Conservation (phyloP, 257 asterid species). For the Penstemon newberryi region DNA sequence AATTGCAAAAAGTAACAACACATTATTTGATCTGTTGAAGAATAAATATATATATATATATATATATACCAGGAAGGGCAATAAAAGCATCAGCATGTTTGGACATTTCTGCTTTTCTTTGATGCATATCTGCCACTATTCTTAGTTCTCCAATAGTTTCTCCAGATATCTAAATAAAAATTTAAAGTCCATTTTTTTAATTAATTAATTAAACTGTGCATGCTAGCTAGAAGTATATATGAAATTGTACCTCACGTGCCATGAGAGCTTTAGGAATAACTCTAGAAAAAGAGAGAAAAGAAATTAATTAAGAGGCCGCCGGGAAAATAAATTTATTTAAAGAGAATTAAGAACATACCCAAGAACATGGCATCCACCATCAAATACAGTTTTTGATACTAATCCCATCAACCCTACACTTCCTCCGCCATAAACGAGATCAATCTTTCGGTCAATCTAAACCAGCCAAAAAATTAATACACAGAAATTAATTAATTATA, state of each 20-base stretch:
- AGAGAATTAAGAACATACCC: slow-evolving; percentile 43
- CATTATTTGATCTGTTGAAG: background rate
- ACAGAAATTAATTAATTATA: no score
- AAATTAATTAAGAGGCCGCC: background rate
- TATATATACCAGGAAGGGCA: slow-evolving; percentile 67
- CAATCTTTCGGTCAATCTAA: slow-evolving; percentile 61
- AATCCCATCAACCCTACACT: slow-evolving; percentile 68
- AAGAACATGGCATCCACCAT: slow-evolving; percentile 75
- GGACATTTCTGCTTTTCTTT: slow-evolving; percentile 73
- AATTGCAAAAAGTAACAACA: background rate
- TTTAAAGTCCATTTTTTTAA: no score
- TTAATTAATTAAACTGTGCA: background rate
- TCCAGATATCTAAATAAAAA: slow-evolving; percentile 44
- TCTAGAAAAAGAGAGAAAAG: slow-evolving; percentile 29
- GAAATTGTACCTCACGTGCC: slow-evolving; percentile 53
- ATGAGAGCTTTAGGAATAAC: slow-evolving; percentile 64
- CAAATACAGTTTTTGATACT: slow-evolving; percentile 52
- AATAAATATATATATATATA: background rate
- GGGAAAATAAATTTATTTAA: background rate
- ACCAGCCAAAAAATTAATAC: background rate
- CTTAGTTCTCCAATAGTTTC: slow-evolving; percentile 52
- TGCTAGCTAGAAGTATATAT: background rate
- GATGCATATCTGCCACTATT: slow-evolving; percentile 69
- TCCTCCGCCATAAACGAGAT: slow-evolving; percentile 74
- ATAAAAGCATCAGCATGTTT: slow-evolving; percentile 73